Evolutionary conservation across 2,329 filamentous ascomycete genomes (phyloP), one percentile per base, ranked within the genome.

Genomic region (Epichloe uncinata): DNA sequence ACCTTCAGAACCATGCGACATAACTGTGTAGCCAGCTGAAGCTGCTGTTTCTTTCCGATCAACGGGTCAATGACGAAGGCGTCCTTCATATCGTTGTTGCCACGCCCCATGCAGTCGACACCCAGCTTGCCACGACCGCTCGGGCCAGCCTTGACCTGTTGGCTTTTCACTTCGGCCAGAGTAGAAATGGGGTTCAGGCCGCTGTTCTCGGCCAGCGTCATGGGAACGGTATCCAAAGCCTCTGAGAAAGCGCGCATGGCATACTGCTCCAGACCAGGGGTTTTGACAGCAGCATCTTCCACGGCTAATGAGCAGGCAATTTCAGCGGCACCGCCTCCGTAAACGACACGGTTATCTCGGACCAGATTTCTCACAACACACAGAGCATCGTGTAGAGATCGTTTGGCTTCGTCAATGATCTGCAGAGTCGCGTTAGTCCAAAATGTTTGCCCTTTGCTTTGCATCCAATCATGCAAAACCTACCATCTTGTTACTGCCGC

Each of bases 401-500:
- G 83, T 75, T 96, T 96, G 49, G 94, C 94, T 71, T 98, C 94
- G 64, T 98, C 94, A 66, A 98, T 97, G 67, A 98, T 95, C 87
- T 94, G 57, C 2, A 30, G 30, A 12, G 16, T 5, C 34, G 5
- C 16, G n/a, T 50, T 35, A 50, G 43, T 42, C 33, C 11, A 22
- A 30, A 30, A 30, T 37, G 6, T 15, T 11, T 22, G 11, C 12
- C 11, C 34, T 12, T 12, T 45, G 11, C 33, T n/a, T 45, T 13
- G 12, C 16, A 36, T 22, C 16, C 20, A 4, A 40, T 5, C 34
- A n/a, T 5, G 33, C 5, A 11, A 2, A 16, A 69, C 77, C 64
- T 69, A 91, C 87, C 93, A 98, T 98, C 78, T 97, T 98, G 79
- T 98, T 98, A 76, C 89, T 95, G 62, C 93, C 93, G 62, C 93